phyloP scores from a whole-genome alignment of 2,329 filamentous ascomycete genomes.

The Domatiomyces globalis region DNA sequence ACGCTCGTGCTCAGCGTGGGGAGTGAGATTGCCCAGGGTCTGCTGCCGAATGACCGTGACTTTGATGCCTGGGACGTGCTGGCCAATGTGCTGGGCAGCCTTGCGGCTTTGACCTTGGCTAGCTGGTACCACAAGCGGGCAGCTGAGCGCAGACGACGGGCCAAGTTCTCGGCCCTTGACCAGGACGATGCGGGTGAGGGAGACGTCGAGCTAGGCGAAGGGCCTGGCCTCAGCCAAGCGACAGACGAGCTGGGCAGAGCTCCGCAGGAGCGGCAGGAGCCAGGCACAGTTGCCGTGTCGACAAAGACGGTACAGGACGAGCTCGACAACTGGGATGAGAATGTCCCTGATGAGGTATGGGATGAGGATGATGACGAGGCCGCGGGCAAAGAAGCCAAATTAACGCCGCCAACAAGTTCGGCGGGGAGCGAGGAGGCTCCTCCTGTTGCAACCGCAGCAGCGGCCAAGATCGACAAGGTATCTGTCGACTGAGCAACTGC shows the following conservation, averaged over 20 bases:
- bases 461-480: not conserved
- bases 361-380: constrained; percentile 40
- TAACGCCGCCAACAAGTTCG: constrained; percentile 17
- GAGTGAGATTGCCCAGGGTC: constrained; percentile 42
- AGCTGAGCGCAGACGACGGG: constrained; percentile 69
- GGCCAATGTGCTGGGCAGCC: constrained; percentile 71
- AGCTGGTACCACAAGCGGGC: constrained; percentile 92
- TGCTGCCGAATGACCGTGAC: constrained; percentile 57
- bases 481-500: not conserved
- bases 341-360: constrained; percentile 49
- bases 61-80: constrained; percentile 76
- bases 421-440: constrained; percentile 17
- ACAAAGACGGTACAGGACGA: constrained; percentile 55
- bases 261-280: constrained; percentile 15
- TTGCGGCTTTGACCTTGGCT: constrained; percentile 57
- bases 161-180: constrained; percentile 58
- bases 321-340: constrained; percentile 90
- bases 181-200: constrained; percentile 27
- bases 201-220: constrained; percentile 57
- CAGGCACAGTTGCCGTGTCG: constrained; percentile 7
- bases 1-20: constrained; percentile 47
- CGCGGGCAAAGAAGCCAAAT: constrained; percentile 16
- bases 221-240: not conserved
- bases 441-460: not conserved
- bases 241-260: constrained; percentile 3